A percentile compares a stretch with the other conserved stretches of the same genome.
Evolutionary conservation across 495 filamentous ascomycete genomes (phyloP).

Genomic region (Penicillium lagena): DNA sequence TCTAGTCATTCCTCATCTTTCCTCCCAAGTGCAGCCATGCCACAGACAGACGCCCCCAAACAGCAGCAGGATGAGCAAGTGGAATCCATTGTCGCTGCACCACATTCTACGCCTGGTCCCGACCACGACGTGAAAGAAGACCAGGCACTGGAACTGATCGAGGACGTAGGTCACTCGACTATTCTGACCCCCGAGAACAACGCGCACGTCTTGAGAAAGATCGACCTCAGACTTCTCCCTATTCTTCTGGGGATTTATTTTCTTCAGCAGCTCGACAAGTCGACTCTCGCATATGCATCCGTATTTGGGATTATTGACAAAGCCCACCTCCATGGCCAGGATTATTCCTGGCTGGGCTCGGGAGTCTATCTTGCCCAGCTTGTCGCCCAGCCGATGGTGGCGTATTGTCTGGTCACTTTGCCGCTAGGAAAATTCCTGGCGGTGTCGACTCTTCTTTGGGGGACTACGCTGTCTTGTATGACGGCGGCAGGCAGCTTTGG

Average conservation of each 20-base stretch:
- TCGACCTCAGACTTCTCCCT: slow-evolving; percentile 49
- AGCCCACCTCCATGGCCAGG: slow-evolving; percentile 36
- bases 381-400: slow-evolving; percentile 34
- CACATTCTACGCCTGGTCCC: slow-evolving; percentile 2
- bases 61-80: slow-evolving; percentile 29
- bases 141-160: slow-evolving; percentile 38
- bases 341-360: slow-evolving; percentile 48
- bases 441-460: slow-evolving; percentile 54
- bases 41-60: slow-evolving; percentile 16
- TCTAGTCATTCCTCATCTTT: background rate
- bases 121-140: slow-evolving; percentile 18
- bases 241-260: slow-evolving; percentile 38
- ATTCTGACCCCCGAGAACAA: slow-evolving; percentile 49
- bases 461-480: slow-evolving; percentile 47
- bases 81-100: slow-evolving; percentile 24
- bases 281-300: slow-evolving; percentile 47
- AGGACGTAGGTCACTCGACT: slow-evolving; percentile 29
- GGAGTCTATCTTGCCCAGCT: slow-evolving; percentile 47
- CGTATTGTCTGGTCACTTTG: slow-evolving; percentile 33
- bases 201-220: slow-evolving; percentile 42
- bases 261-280: slow-evolving; percentile 53
- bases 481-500: slow-evolving; percentile 49
- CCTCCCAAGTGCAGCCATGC: slow-evolving; percentile 13
- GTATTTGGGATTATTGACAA: slow-evolving; percentile 43
- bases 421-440: slow-evolving; percentile 47